Base-by-base conservation (phyloP, 1,284 basidiomycete species). In the Schizophyllum amplum region DNA sequence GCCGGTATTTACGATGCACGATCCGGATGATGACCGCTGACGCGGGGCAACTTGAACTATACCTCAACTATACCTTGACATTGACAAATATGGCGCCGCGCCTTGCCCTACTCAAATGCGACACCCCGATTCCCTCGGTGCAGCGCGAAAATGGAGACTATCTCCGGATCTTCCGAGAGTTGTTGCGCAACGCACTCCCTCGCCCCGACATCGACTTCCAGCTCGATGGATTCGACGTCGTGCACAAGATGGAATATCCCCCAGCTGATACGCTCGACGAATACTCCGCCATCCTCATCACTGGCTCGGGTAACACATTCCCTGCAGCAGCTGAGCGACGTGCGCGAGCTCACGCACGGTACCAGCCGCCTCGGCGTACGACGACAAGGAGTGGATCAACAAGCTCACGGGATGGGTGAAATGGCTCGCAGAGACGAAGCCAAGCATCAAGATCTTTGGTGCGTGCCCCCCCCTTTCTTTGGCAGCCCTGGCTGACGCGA, bases 361-460 rank as follows among this genome's bases (percentile, higher is more conserved):
- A 46, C 42, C 62, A 78, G 87, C 81, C 6, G 75, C 81, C 0
- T 82, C 81, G 51, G 89, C 89, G 1, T 86, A 89, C 67, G 83
- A 85, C 57, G 73, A 87, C 55, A 52, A 81, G 11, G 79, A 81
- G 20, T 93, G 90, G 90, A 87, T 92, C 60, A 80, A 81, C 63
- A 74, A 67, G n/a, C 80, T 92, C 47, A 72, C 84, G 9, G 72
- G 71, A 0, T 92, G 80, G 66, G 74, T 83, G 24, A 68, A 73
- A 1, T 69, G 70, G 25, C 66, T 89, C 21, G 71, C 77, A 1
- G 61, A 66, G 9, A 65, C 73, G 24, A 80, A 81, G 58, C 82
- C 85, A 0, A 63, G 73, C 1, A 68, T 87, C 57, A 89, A 84
- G 66, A 67, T 92, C 13, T 79, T 91, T 48, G 86, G 86, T 85